Base-by-base conservation (phyloP, 441 rosid genomes). In the Monsonia emarginata region DNA sequence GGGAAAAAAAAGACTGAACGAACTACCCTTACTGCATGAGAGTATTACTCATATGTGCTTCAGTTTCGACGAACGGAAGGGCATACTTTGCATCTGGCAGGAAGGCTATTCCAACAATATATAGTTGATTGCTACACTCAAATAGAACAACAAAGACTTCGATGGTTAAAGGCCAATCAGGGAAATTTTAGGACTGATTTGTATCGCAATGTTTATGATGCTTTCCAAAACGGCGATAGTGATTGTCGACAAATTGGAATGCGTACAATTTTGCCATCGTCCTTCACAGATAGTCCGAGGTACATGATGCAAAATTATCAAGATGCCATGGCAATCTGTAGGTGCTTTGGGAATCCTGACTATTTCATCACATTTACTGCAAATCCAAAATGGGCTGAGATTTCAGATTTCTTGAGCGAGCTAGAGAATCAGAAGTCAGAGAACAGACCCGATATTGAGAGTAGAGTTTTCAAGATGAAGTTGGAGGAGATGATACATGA, bases 251-350 rank as follows among this genome's bases (percentile, higher is more conserved):
- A 48, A 0, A 16, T 48, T n/a, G 56, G 56, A 5, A 48, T n/a
- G 21, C 8, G 22, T 0, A 18, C 19, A 10, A 48, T 48, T 5
- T 48, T 64, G 25, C 69, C 69, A 0, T 65, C 62, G 3, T 28
- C 61, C 2, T 54, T 3, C 18, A 65, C 27, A 0, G 30, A 62
- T 0, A 19, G 62, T 0, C 44, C 69, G 1, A 9, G 16, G 11
- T 48, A 65, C 4, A 30, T 30, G 42, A 19, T 18, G 5, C 18
- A 65, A 2, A 48, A 52, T 30, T 65, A 65, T 25, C 44, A 65
- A 22, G 69, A 65, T 52, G 69, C 62, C 11, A 65, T 52, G 50
- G 32, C 50, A 19, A 52, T 65, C 0, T 65, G 69, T 5, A 48
- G 46, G 52, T 48, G 38, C 3, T 4, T 8, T 8, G 31, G 69